Base-by-base conservation (phyloP, 257 asterid species). In the Solanum commersonii region DNA sequence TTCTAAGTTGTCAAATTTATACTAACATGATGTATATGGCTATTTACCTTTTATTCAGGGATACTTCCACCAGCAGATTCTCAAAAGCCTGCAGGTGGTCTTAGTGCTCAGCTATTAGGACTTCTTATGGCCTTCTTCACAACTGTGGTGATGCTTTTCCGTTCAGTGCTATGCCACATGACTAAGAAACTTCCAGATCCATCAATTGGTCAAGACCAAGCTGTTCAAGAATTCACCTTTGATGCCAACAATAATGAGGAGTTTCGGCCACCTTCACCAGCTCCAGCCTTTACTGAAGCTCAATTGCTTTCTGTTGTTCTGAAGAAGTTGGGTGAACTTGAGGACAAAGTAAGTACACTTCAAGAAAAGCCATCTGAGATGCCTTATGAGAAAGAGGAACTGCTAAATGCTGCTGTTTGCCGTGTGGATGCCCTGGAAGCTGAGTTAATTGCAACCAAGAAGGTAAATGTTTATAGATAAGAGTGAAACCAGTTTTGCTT, bases 351-450 rank as follows among this genome's bases (percentile, higher is more conserved):
- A 76, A 89, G 44, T 87, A 84, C 92, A 22, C 95, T 95, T 83
- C 91, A 92, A 86, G 85, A 83, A 83, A 95, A 94, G 90, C 97
- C 98, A 38, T 92, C 92, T 11, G 92, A 91, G 90, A 95, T 95
- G 98, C 98, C 98, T 31, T 89, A 86, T 87, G 98, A 94, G 92
- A 95, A 95, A 91, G 96, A 92, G 79, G 97, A 95, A 87, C 90
- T 95, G 94, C 92, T 95, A 83, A 93, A 95, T 90, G 96, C 96
- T 89, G 98, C 98, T 88, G 94, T 94, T 88, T 94, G 92, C 89
- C 94, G 98, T n/a, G 97, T 95, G 70, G 97, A 95, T 90, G 98
- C 94, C 87, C 89, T 95, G 35, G 98, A 95, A 92, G 97, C 98
- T 59, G 96, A 95, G 93, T 90, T 95, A 88, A 94, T 95, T 91